phyloP scores from a whole-genome alignment of 768 basidiomycete genomes.

The Lyophyllum atratum region DNA sequence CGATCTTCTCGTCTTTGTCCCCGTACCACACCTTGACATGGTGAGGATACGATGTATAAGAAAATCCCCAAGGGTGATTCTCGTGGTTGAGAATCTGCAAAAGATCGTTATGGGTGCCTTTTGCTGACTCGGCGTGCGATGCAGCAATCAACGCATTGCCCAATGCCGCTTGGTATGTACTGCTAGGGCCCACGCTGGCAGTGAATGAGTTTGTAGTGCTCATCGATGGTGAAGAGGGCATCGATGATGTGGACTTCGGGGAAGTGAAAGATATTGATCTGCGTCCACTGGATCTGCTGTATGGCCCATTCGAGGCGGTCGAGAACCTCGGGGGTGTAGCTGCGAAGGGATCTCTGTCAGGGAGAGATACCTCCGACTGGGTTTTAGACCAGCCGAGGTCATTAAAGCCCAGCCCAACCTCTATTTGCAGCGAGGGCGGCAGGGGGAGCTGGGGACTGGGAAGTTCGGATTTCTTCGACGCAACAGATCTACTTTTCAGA shows the following conservation, averaged over 20 bases:
- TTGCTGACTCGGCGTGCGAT: constrained; percentile 91
- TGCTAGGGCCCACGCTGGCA: constrained; percentile 31
- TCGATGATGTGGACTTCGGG: constrained; percentile 40
- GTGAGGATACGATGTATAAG: constrained; percentile 78
- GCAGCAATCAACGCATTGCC: constrained; percentile 91
- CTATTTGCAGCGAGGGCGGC: constrained; percentile 54
- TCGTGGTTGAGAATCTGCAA: constrained; percentile 91
- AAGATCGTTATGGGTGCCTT: constrained; percentile 89
- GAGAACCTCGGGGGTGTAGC: constrained; percentile 38
- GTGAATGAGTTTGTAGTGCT: constrained; percentile 41
- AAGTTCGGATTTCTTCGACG: constrained; percentile 37
- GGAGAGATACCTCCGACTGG: constrained; percentile 25
- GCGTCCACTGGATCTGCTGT: constrained; percentile 54
- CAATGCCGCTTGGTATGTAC: constrained; percentile 66
- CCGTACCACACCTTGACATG: constrained; percentile 90
- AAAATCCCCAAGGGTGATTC: constrained; percentile 88
- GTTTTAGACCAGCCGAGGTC: constrained; percentile 54
- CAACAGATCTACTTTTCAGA: constrained; percentile 56
- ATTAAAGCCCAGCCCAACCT: constrained; percentile 56
- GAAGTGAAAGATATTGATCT: constrained; percentile 76
- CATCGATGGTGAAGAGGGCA: constrained; percentile 54
- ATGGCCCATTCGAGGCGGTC: constrained; percentile 28
- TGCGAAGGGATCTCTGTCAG: constrained; percentile 21
- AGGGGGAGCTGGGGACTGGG: constrained; percentile 56
- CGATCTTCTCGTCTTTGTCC: constrained; percentile 91